phyloP scores from a whole-genome alignment of 345 rosid genomes.

The Carallia brachiata region DNA sequence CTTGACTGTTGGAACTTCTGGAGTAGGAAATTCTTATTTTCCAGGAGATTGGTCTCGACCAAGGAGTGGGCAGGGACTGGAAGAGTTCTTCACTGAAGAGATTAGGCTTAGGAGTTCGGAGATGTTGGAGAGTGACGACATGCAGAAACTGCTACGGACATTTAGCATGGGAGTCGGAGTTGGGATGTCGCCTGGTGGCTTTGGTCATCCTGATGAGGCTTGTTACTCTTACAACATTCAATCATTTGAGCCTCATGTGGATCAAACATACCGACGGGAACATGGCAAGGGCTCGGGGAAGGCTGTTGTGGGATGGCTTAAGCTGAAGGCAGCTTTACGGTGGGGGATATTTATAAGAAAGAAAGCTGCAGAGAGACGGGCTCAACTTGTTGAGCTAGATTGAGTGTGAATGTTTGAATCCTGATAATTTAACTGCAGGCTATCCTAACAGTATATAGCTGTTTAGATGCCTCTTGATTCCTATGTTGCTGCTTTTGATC shows the following conservation, averaged over 20 bases:
- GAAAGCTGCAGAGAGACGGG: conserved; percentile 88
- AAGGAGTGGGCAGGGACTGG: conserved; percentile 49
- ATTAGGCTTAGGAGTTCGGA: conserved; percentile 74
- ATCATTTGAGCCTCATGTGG: conserved; percentile 47
- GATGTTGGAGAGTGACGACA: conserved; percentile 82
- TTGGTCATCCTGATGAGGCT: conserved; percentile 52
- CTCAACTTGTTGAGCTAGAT: conserved; percentile 79
- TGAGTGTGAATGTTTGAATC: conserved; percentile 19
- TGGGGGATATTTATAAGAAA: conserved; percentile 98
- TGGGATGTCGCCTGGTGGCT: conserved; percentile 48
- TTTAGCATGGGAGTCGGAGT: conserved; percentile 43
- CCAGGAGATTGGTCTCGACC: conserved; percentile 64
- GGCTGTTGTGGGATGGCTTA: conserved; percentile 96
- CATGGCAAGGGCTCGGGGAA: conserved; percentile 64
- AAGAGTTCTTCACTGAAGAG: conserved; percentile 67
- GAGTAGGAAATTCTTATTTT: conserved; percentile 33
- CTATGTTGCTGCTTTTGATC: conserved; percentile 1
- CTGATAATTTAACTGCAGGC: neutral
- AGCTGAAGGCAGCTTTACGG: conserved; percentile 78
- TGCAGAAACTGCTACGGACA: conserved; percentile 80
- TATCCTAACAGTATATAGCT: neutral
- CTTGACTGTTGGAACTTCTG: conserved; percentile 46
- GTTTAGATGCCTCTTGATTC: conserved; percentile 6
- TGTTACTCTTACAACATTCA: conserved; percentile 51
- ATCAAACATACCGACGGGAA: conserved; percentile 32